phyloP scores from a whole-genome alignment of 441 rosid genomes.

The Mallotus japonicus region DNA sequence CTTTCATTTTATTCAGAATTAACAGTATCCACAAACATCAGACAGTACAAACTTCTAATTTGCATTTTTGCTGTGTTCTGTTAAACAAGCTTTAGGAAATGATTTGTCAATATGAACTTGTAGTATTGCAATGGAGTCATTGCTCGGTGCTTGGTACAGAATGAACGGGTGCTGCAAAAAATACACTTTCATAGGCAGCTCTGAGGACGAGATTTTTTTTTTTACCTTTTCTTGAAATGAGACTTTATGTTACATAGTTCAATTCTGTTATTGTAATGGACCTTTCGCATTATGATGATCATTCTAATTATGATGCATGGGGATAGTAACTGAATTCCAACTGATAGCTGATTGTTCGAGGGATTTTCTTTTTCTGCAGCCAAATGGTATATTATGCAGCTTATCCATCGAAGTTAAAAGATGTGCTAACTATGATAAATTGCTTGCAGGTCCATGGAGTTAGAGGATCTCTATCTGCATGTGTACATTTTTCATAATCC shows the following conservation, averaged over 20 bases:
- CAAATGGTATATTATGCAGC: neutral
- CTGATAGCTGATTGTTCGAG: neutral
- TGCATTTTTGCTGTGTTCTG: too few species aligned
- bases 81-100: neutral
- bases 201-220: neutral
- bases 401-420: neutral
- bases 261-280: neutral
- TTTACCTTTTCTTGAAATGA: neutral
- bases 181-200: neutral
- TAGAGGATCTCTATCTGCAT: constrained; percentile 3
- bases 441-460: constrained; percentile 32
- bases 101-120: neutral
- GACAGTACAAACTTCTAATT: too few species aligned
- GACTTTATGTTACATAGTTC: neutral
- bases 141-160: neutral
- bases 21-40: too few species aligned
- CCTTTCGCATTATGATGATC: neutral
- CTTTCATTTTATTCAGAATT: constrained; percentile 8
- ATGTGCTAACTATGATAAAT: neutral
- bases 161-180: neutral
- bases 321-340: neutral
- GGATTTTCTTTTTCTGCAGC: neutral
- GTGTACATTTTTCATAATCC: constrained; percentile 17
- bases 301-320: neutral
- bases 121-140: neutral